phyloP scores from a whole-genome alignment of 2,329 filamentous ascomycete species.

The Davidsoniella neocaledoniae region DNA sequence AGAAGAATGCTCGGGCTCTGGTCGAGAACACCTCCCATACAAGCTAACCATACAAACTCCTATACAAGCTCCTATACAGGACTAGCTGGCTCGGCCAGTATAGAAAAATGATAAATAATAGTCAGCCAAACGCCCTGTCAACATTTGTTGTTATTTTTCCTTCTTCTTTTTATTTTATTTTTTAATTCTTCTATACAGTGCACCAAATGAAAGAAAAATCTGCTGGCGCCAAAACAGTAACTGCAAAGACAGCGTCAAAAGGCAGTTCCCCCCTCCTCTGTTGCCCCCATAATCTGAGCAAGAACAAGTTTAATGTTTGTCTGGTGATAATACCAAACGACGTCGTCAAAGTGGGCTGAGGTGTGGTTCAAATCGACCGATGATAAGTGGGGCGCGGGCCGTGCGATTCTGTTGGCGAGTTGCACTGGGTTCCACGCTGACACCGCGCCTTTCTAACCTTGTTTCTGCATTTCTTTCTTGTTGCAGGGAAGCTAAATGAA shows the following conservation, averaged over 20 bases:
- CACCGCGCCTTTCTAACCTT: constrained; percentile 1
- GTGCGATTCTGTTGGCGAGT: constrained; percentile 7
- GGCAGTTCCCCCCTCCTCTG: neutral
- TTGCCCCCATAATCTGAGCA: neutral
- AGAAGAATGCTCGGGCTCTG: no score
- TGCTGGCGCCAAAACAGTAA: neutral
- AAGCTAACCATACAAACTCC: no score
- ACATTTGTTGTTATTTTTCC: no score
- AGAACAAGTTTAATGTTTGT: neutral
- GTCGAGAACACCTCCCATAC: no score
- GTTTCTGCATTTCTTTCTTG: neutral
- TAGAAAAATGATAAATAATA: no score
- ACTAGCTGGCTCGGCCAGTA: no score
- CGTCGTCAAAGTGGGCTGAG: constrained; percentile 13
- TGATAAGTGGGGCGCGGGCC: constrained; percentile 9
- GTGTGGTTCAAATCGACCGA: constrained; percentile 12
- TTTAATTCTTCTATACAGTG: no score
- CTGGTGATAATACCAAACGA: constrained; percentile 10
- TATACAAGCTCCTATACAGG: no score
- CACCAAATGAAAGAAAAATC: no score
- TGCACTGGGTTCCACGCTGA: constrained; percentile 3
- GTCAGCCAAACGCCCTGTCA: no score
- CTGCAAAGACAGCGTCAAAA: neutral
- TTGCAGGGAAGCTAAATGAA: neutral
- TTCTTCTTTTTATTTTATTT: no score